Evolutionary conservation across 1,284 basidiomycete genomes (phyloP).

Genomic region (Leccinum ponderosum): DNA sequence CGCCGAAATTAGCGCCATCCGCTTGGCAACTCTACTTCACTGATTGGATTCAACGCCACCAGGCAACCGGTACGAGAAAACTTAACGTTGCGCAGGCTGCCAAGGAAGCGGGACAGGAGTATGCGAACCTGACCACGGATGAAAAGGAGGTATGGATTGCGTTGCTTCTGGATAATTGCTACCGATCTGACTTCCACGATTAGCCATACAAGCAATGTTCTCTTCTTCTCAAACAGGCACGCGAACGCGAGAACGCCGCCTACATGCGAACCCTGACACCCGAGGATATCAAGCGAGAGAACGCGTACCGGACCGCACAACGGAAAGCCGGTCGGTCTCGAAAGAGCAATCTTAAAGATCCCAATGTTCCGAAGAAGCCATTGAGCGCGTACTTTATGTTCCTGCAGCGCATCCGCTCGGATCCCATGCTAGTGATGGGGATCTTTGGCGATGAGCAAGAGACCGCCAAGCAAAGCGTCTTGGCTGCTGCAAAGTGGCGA

Average conservation of each 20-base stretch:
- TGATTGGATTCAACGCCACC: slow-evolving; percentile 91
- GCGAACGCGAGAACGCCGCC: slow-evolving; percentile 78
- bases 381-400: slow-evolving; percentile 96
- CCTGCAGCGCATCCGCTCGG: slow-evolving; percentile 82
- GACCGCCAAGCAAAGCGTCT: slow-evolving; percentile 92
- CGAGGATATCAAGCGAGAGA: slow-evolving; percentile 94
- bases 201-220: slow-evolving; percentile 85
- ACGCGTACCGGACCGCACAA: slow-evolving; percentile 87
- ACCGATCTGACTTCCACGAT: slow-evolving; percentile 29
- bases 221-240: slow-evolving; percentile 79
- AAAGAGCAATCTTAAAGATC: slow-evolving; percentile 95
- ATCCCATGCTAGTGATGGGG: slow-evolving; percentile 68
- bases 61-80: slow-evolving; percentile 75
- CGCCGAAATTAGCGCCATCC: slow-evolving; percentile 61
- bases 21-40: slow-evolving; percentile 98
- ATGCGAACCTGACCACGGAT: slow-evolving; percentile 74
- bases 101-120: slow-evolving; percentile 92
- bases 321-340: slow-evolving; percentile 92
- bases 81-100: slow-evolving; percentile 95
- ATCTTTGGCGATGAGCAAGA: slow-evolving; percentile 94
- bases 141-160: slow-evolving; percentile 73
- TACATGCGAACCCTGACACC: slow-evolving; percentile 93
- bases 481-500: slow-evolving; percentile 92
- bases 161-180: slow-evolving; percentile 31
- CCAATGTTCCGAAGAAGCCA: slow-evolving; percentile 95